A percentile compares a stretch with the other conserved stretches of the same genome.
Conservation (phyloP, 768 basidiomycete genomes). For the Tephrocybe sp. region DNA sequence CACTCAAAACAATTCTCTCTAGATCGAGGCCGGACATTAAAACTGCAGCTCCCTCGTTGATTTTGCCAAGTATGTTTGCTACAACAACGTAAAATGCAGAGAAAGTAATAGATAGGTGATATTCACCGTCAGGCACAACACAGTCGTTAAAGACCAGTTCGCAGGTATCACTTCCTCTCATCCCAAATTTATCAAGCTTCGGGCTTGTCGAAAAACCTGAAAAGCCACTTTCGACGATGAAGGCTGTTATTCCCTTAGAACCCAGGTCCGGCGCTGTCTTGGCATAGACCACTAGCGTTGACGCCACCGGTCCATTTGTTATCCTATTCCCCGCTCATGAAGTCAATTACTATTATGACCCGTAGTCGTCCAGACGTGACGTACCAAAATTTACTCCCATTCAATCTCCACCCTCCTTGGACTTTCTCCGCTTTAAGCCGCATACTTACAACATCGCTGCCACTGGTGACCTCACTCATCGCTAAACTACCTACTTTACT, state of each 20-base stretch:
- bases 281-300: slow-evolving; percentile 90
- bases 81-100: slow-evolving; percentile 12
- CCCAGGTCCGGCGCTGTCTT: slow-evolving; percentile 77
- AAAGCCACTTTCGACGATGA: slow-evolving; percentile 83
- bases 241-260: slow-evolving; percentile 89
- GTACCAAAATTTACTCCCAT: slow-evolving; percentile 93
- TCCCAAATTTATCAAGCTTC: slow-evolving; percentile 94
- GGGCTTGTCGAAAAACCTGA: slow-evolving; percentile 86
- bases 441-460: slow-evolving; percentile 98
- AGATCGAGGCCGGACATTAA: slow-evolving; percentile 95
- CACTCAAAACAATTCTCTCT: slow-evolving; percentile 87
- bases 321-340: slow-evolving; percentile 54
- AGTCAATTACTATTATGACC: background rate
- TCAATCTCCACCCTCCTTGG: slow-evolving; percentile 73
- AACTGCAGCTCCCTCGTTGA: slow-evolving; percentile 79
- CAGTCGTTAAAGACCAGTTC: slow-evolving; percentile 92
- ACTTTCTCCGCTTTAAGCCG: slow-evolving; percentile 75
- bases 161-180: slow-evolving; percentile 94
- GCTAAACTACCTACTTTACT: slow-evolving; percentile 86
- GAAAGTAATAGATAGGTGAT: slow-evolving; percentile 6
- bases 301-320: slow-evolving; percentile 90
- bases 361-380: slow-evolving; percentile 19
- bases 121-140: slow-evolving; percentile 77
- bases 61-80: slow-evolving; percentile 83
- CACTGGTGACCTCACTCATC: slow-evolving; percentile 91